Evolutionary conservation across 2,329 filamentous ascomycete species (phyloP), one percentile per base, ranked within the genome.

Genomic region (Fusarium circinatum): DNA sequence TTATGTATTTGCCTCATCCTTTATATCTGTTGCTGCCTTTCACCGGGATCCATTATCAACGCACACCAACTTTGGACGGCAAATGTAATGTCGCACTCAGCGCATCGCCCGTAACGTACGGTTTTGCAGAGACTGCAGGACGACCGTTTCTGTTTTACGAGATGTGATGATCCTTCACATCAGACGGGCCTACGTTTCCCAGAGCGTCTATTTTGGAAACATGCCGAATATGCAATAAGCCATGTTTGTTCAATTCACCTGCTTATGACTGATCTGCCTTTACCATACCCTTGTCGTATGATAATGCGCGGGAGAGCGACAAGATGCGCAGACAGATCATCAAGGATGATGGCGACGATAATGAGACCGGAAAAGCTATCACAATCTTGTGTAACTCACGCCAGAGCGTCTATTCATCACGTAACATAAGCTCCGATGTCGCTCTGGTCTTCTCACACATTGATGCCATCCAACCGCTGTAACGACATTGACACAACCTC

Each of bases 401-500:
- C 54, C 47, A 68, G 62, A 67, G 24, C 54, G 28, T 69, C 57
- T 56, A 34, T 56, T 22, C 34, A 69, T 69, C 65, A 69, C 52
- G 58, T 63, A 47, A 39, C 32, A 26, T 34, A 6, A 28, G 36
- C 36, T 65, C 68, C 68, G 66, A 69, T 69, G 17, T 69, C 65
- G 66, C 57, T 41, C 49, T 54, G 9, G 0, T 7, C 24, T 26
- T 11, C 30, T 28, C 11, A 34, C 32, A 34, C 1, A 6, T 12
- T 34, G 13, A 32, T 48, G 11, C 20, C 39, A 32, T n/a, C 61
- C 44, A 55, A 55, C 47, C 54, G 48, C 54, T 57, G 49, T 62
- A 42, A 54, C 48, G 56, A 59, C 17, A 59, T 73, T 57, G 56
- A 68, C 71, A 71, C 71, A 57, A 71, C 71, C 57, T 61, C 68